Evolutionary conservation across 345 rosid genomes (phyloP).

Genomic region (Viola odorata): DNA sequence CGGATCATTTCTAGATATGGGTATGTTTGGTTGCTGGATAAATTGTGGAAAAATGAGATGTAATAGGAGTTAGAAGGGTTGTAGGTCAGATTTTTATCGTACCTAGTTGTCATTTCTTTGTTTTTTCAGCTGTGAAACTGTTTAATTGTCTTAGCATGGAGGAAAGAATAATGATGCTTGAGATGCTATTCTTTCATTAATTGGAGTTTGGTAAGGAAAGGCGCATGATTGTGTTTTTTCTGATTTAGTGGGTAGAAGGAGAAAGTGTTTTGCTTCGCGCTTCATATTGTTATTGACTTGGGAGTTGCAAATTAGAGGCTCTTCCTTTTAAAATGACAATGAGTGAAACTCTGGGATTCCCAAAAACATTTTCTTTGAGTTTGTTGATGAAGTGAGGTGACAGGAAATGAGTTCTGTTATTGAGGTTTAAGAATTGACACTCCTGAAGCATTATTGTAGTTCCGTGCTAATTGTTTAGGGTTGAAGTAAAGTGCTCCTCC

Average conservation of each 20-base stretch:
- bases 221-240: neutral
- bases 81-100: neutral
- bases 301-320: neutral
- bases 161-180: neutral
- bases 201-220: neutral
- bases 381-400: slow-evolving; percentile 7
- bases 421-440: neutral
- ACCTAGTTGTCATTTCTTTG: slow-evolving; percentile 3
- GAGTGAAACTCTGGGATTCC: neutral
- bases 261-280: neutral
- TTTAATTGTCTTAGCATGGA: too few relatives aligned
- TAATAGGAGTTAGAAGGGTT: neutral
- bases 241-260: neutral
- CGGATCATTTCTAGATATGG: neutral
- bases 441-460: too few relatives aligned
- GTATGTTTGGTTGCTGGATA: neutral
- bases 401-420: neutral
- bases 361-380: neutral
- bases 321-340: neutral
- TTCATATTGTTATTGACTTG: neutral
- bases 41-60: neutral
- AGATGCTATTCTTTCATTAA: neutral
- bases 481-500: neutral
- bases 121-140: slow-evolving; percentile 5
- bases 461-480: too few relatives aligned